Evolutionary conservation across 108 stramenopile species (phyloP), one percentile per base, ranked within the genome.

Genomic region (Chaetoceros muelleri): DNA sequence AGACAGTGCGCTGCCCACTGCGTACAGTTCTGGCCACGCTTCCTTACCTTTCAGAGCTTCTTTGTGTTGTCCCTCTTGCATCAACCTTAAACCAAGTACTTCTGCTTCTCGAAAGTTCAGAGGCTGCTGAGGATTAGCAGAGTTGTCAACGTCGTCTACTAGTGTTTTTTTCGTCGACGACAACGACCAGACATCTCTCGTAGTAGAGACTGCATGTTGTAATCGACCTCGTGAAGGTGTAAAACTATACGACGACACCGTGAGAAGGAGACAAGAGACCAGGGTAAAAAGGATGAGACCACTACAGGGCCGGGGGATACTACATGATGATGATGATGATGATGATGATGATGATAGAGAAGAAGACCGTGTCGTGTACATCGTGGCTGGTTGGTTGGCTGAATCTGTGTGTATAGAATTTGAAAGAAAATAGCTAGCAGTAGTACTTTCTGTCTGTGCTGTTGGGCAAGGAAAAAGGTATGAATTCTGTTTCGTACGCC

Each of bases 21-120:
- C 13, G 13, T 40, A 40, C 34, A 29, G 2, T 22, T 2, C 29
- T 31, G 2, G 29, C 25, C 52, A 13, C 22, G 28, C 28, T 23
- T 5, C 66, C 84, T 52, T 70, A 85, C 84, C 80, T 28, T 67
- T 55, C 23, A 85, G 60, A 0, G 87, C 87, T 26, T 83, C 78
- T 27, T 85, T 71, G 56, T 78, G 69, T 34, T 71, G 62, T 44
- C 84, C 82, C 69, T 85, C 76, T 65, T 85, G 87, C 87, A 90
- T 90, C 20, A 69, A 70, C 55, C 82, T 44, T 31, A 90, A 60
- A 17, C 84, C 87, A 27, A 81, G 46, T 2, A 90, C 73, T 59
- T 90, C 87, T 24, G 84, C 87, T 50, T 90, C 87, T 66, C 87
- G 65, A 66, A 85, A 90, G 2, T 66, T 84, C 19, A 55, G 70